A percentile compares a stretch with the other conserved stretches of the same genome.
Conservation (phyloP, 768 basidiomycete species). For the Tremella fuciformis region DNA sequence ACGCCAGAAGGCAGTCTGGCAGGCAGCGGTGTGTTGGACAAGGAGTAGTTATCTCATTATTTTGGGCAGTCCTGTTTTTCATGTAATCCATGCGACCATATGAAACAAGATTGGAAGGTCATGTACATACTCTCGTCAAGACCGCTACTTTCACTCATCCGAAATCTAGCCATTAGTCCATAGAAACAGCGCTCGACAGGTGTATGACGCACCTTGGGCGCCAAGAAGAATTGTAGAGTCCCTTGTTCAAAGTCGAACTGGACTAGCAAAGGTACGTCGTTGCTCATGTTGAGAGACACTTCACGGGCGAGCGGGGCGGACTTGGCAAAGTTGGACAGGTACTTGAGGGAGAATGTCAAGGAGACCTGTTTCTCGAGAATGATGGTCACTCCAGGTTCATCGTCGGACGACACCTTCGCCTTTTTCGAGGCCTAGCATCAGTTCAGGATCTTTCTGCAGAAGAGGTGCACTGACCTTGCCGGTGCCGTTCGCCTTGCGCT, state of each 20-base stretch:
- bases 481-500: constrained; percentile 50
- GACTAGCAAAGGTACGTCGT: constrained; percentile 84
- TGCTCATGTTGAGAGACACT: constrained; percentile 84
- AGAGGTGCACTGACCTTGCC: constrained; percentile 35
- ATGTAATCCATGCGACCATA: not conserved
- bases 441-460: not conserved
- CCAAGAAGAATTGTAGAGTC: constrained; percentile 87
- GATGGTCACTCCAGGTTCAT: constrained; percentile 60
- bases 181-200: not conserved
- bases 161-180: constrained; percentile 17
- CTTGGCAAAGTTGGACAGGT: constrained; percentile 95
- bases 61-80: no score
- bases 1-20: no score
- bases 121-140: constrained; percentile 3
- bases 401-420: constrained; percentile 33
- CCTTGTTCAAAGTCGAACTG: constrained; percentile 87
- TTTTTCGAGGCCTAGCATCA: constrained; percentile 39
- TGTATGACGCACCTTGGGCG: constrained; percentile 64
- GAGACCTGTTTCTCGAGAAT: constrained; percentile 85
- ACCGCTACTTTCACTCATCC: constrained; percentile 14
- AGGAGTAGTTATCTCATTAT: no score
- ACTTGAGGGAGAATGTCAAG: constrained; percentile 93
- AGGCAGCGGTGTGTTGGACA: no score
- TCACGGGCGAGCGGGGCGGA: constrained; percentile 67
- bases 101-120: not conserved